Conservation (phyloP, 257 asterid species). For the Penstemon davidsonii region DNA sequence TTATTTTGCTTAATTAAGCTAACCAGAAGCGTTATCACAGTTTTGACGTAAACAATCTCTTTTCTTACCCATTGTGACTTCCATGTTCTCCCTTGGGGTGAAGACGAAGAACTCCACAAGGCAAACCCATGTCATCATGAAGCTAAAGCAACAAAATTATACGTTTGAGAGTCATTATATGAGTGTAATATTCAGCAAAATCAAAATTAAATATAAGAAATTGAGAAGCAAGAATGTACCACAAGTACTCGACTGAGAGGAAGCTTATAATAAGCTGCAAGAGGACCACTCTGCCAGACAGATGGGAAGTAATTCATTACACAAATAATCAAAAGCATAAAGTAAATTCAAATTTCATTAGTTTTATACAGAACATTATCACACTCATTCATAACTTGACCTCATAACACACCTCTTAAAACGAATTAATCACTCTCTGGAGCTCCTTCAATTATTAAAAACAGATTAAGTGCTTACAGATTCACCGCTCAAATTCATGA, state of each 20-base stretch:
- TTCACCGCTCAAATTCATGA: slow-evolving; percentile 93
- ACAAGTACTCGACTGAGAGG: slow-evolving; percentile 89
- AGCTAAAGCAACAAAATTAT: slow-evolving; percentile 43
- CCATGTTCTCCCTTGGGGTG: slow-evolving; percentile 72
- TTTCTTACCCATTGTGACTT: slow-evolving; percentile 81
- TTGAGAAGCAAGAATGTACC: slow-evolving; percentile 42
- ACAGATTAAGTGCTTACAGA: slow-evolving; percentile 50
- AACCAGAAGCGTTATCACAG: too few species aligned
- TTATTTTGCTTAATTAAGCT: too few species aligned
- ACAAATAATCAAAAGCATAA: not conserved
- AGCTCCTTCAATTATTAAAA: too few species aligned
- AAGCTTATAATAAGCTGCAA: slow-evolving; percentile 94
- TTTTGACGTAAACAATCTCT: not conserved
- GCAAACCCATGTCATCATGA: slow-evolving; percentile 93
- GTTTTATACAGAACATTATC: too few species aligned
- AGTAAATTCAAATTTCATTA: too few species aligned
- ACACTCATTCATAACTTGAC: too few species aligned
- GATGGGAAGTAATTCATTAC: slow-evolving; percentile 16
- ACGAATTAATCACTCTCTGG: too few species aligned
- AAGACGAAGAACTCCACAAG: slow-evolving; percentile 97
- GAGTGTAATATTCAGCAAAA: slow-evolving; percentile 11
- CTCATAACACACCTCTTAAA: too few species aligned
- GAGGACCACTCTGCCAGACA: slow-evolving; percentile 77
- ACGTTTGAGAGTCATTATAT: not conserved
- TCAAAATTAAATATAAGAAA: slow-evolving; percentile 18